A percentile compares a stretch with the other conserved stretches of the same genome.
These are phyloP conservation scores for Syncephalastrum monosporum DNA, from an alignment of 371 early-diverging fungal species.

Conservation along the genomic window DNA sequence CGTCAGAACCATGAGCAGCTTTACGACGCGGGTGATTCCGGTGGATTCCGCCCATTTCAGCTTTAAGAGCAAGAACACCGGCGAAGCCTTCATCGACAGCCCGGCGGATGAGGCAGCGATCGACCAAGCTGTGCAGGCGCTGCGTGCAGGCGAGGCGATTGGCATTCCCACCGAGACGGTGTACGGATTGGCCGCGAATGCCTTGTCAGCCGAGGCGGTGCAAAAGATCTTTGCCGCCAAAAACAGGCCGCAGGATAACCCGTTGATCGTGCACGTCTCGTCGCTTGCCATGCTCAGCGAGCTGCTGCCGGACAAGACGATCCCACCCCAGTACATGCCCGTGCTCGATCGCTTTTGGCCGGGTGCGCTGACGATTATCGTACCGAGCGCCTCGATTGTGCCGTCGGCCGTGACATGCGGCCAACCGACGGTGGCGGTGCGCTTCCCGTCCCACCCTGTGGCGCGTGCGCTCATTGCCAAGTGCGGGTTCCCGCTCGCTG, in stretches of 20 bases:
- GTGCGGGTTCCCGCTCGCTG: conserved; percentile 94
- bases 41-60: conserved; percentile 15
- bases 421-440: conserved; percentile 89
- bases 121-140: conserved; percentile 43
- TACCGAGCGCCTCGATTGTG: conserved; percentile 73
- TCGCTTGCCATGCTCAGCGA: conserved; percentile 85
- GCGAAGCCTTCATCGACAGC: conserved; percentile 20
- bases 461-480: conserved; percentile 87
- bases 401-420: conserved; percentile 85
- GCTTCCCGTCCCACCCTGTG: conserved; percentile 94
- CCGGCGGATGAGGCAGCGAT: conserved; percentile 30
- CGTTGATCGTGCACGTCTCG: conserved; percentile 97
- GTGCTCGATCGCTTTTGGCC: conserved; percentile 91
- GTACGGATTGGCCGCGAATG: conserved; percentile 98
- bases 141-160: conserved; percentile 62
- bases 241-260: conserved; percentile 97
- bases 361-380: conserved; percentile 95
- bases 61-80: conserved; percentile 5
- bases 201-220: conserved; percentile 74
- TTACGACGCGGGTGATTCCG: conserved; percentile 3
- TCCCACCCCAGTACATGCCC: conserved; percentile 67
- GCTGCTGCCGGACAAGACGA: conserved; percentile 55
- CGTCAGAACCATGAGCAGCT: conserved; percentile 4
- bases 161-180: conserved; percentile 99
- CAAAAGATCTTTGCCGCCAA: conserved; percentile 90